A percentile compares a stretch with the other conserved stretches of the same genome.
Evolutionary conservation across 164 flowering plant genomes (phyloP).

Genomic region (Berberis vulgaris): DNA sequence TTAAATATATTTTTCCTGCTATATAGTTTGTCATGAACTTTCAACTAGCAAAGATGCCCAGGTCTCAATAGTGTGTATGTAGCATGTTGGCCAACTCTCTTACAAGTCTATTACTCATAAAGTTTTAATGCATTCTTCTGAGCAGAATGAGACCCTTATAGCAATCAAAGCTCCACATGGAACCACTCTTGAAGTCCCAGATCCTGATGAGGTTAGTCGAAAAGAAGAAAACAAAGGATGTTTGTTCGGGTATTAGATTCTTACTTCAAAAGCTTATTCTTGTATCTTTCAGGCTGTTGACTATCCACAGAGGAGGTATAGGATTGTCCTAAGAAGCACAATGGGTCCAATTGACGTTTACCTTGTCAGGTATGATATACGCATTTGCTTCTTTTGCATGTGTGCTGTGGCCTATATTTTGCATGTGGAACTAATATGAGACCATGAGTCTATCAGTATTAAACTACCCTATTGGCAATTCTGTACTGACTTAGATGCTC

Average conservation of each 20-base stretch:
- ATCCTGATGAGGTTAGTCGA: constrained; percentile 82
- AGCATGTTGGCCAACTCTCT: neutral
- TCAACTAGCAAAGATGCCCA: neutral
- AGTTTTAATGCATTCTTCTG: constrained; percentile 10
- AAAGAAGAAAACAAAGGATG: neutral
- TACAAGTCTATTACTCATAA: no score
- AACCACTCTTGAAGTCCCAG: constrained; percentile 96
- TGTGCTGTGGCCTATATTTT: neutral
- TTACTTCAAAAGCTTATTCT: neutral
- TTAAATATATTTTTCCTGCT: neutral
- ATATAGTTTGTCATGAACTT: neutral
- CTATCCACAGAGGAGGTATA: constrained; percentile 88
- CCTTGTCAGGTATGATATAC: constrained; percentile 66
- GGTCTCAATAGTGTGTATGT: neutral
- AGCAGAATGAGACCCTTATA: constrained; percentile 82
- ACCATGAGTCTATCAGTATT: no score
- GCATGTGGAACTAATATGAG: neutral
- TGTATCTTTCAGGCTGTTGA: constrained; percentile 59
- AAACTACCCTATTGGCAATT: no score
- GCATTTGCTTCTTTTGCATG: neutral
- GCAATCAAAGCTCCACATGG: constrained; percentile 99
- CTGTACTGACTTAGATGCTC: no score
- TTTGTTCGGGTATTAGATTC: neutral
- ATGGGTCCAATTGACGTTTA: constrained; percentile 97
- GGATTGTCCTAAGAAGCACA: constrained; percentile 87